phyloP scores from a whole-genome alignment of 441 rosid genomes.

The Syzygium syzygioides region DNA sequence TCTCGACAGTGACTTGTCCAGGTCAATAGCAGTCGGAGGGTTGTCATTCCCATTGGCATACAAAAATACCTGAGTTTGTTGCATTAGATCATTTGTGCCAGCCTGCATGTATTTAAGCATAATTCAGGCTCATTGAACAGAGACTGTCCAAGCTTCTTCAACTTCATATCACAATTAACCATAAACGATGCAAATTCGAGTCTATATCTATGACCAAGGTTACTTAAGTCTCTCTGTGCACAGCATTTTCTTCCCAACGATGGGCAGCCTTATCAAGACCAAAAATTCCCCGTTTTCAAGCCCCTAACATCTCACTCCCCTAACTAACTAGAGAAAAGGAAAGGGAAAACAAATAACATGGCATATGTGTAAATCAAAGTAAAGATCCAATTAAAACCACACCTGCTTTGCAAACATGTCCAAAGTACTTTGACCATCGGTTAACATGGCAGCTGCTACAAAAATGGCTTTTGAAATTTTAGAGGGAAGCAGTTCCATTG shows the following conservation, averaged over 20 bases:
- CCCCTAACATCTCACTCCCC: background rate
- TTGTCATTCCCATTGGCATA: constrained; percentile 68
- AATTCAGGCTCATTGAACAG: background rate
- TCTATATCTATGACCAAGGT: background rate
- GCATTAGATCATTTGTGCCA: constrained; percentile 57
- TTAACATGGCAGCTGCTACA: constrained; percentile 78
- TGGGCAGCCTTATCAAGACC: background rate
- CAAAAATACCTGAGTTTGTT: constrained; percentile 62
- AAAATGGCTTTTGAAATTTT: constrained; percentile 72
- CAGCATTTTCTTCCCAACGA: background rate
- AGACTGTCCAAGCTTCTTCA: background rate
- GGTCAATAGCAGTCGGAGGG: constrained; percentile 85
- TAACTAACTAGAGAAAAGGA: background rate
- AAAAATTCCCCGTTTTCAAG: background rate
- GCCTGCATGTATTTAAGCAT: constrained; percentile 36
- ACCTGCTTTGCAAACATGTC: constrained; percentile 79
- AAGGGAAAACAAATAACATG: background rate
- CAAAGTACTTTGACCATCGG: constrained; percentile 62
- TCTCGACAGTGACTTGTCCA: constrained; percentile 62
- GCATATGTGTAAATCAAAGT: background rate
- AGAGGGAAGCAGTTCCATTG: constrained; percentile 76
- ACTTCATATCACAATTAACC: background rate
- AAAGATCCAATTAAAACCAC: background rate
- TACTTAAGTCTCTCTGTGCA: background rate
- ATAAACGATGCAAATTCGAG: background rate